These are phyloP conservation scores for Ramaria rubella DNA, from an alignment of 768 basidiomycete species.

Conservation along the genomic window DNA sequence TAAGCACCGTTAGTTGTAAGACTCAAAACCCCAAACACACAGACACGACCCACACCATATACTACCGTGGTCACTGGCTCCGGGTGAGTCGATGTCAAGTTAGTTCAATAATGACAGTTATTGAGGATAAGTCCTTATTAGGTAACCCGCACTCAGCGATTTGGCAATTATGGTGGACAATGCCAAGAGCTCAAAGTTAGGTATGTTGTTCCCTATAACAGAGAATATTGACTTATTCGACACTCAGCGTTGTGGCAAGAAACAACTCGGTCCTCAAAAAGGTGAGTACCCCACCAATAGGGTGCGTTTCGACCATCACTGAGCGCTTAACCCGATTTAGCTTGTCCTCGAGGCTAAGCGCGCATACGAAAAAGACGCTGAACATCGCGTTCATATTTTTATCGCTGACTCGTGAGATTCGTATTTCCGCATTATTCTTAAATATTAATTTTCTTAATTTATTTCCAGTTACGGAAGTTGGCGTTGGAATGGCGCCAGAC, in stretches of 20 bases:
- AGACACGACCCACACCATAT: constrained; percentile 87
- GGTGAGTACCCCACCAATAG: background rate
- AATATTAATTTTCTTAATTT: constrained; percentile 14
- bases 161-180: constrained; percentile 62
- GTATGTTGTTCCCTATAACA: too few species aligned
- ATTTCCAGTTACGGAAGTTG: constrained; percentile 57
- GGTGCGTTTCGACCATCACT: background rate
- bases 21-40: background rate
- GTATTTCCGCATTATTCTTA: constrained; percentile 4
- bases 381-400: constrained; percentile 85
- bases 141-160: constrained; percentile 78
- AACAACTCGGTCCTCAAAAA: constrained; percentile 85
- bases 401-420: constrained; percentile 76
- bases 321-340: constrained; percentile 2
- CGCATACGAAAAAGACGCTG: constrained; percentile 86
- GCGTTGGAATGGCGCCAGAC: constrained; percentile 84
- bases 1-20: background rate
- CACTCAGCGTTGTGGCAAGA: constrained; percentile 70
- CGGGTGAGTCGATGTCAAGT: constrained; percentile 42
- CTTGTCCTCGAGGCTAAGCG: constrained; percentile 82
- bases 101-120: constrained; percentile 10
- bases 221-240: constrained; percentile 19
- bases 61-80: constrained; percentile 85
- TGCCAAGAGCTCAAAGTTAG: constrained; percentile 75
- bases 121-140: constrained; percentile 28